Evolutionary conservation across 768 basidiomycete genomes (phyloP).

Genomic region (Termitomyces sp.): DNA sequence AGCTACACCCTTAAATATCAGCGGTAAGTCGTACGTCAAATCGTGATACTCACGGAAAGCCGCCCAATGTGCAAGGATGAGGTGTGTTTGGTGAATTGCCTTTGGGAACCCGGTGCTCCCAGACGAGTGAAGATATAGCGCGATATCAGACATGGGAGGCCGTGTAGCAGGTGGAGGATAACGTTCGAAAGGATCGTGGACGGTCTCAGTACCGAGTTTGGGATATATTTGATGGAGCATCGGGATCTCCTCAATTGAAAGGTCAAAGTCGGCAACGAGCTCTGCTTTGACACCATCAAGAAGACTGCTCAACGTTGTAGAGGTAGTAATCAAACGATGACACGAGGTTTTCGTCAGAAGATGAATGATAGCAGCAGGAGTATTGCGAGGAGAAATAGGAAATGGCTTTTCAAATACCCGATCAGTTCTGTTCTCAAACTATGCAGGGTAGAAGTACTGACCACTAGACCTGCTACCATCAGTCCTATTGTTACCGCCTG

Average conservation of each 20-base stretch:
- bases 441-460: slow-evolving; percentile 7
- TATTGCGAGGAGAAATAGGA: slow-evolving; percentile 25
- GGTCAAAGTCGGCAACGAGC: slow-evolving; percentile 11
- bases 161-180: slow-evolving; percentile 3
- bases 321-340: slow-evolving; percentile 26
- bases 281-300: slow-evolving; percentile 17
- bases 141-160: slow-evolving; percentile 9
- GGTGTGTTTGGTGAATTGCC: slow-evolving; percentile 24
- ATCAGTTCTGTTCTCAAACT: not conserved
- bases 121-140: slow-evolving; percentile 30
- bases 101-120: slow-evolving; percentile 36
- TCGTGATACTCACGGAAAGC: slow-evolving; percentile 16
- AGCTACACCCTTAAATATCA: slow-evolving; percentile 1
- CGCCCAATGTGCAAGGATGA: slow-evolving; percentile 18
- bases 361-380: slow-evolving; percentile 19
- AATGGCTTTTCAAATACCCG: slow-evolving; percentile 20
- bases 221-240: slow-evolving; percentile 8
- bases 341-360: slow-evolving; percentile 26
- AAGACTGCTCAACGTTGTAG: slow-evolving; percentile 16
- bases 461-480: slow-evolving; percentile 23
- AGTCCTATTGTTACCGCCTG: slow-evolving; percentile 28
- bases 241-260: slow-evolving; percentile 12
- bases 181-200: slow-evolving; percentile 6
- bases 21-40: not conserved
- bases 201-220: slow-evolving; percentile 8